Percentiles rank a stretch among this genome's conserved stretches.
These are phyloP conservation scores for Nicotiana rustica DNA, from an alignment of 305 asterid species.

Conservation along the genomic window DNA sequence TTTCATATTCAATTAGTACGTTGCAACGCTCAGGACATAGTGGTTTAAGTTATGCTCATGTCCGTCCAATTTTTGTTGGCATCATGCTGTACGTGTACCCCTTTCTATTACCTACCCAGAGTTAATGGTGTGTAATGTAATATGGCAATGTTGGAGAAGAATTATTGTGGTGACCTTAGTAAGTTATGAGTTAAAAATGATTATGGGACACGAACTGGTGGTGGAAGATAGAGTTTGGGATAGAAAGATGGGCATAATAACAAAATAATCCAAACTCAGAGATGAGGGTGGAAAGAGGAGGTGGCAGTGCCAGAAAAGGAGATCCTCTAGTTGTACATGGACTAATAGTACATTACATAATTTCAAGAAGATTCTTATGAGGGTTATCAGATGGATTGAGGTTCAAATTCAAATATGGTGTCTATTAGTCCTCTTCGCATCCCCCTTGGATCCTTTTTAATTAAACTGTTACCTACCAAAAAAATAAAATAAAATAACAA, in stretches of 20 bases:
- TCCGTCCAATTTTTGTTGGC: constrained; percentile 11
- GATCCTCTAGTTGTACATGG: neutral
- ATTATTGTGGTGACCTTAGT: neutral
- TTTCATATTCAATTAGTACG: constrained; percentile 25
- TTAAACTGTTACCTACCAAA: neutral
- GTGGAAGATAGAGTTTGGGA: constrained; percentile 4
- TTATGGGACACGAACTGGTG: neutral
- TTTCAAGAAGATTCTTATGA: neutral
- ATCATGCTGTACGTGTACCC: constrained; percentile 13
- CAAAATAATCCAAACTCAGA: neutral
- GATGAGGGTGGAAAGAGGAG: neutral
- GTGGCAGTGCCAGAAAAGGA: neutral
- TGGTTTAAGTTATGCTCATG: constrained; percentile 21
- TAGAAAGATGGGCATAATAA: neutral
- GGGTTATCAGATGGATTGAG: neutral
- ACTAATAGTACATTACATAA: neutral
- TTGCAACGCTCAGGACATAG: constrained; percentile 6
- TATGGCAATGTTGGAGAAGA: neutral
- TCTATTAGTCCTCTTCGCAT: neutral
- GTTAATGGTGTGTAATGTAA: constrained; percentile 14
- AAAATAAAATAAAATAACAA: neutral
- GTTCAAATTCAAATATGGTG: constrained; percentile 20
- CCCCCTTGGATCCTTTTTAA: neutral
- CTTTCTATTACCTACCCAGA: constrained; percentile 24
- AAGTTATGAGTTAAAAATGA: constrained; percentile 5